Percentiles rank a stretch among this genome's conserved stretches.
These are phyloP conservation scores for Grosmannia penicillata DNA, from an alignment of 2,329 filamentous ascomycete genomes.

Conservation along the genomic window DNA sequence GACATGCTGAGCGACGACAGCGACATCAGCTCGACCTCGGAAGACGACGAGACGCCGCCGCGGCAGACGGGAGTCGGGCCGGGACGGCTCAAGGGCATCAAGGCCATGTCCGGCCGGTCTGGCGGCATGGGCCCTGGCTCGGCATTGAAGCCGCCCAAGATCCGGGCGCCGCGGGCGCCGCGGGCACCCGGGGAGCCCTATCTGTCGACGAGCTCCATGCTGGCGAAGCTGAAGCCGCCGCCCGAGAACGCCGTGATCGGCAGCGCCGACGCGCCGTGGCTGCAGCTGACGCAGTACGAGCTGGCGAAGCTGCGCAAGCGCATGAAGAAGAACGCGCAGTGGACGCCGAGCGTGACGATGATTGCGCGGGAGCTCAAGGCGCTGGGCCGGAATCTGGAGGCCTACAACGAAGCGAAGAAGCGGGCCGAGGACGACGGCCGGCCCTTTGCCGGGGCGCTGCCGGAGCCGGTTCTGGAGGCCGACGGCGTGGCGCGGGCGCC, in stretches of 20 bases:
- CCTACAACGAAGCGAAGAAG: constrained; percentile 45
- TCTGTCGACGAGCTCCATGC: constrained; percentile 23
- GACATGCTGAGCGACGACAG: constrained; percentile 39
- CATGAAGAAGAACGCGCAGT: constrained; percentile 86
- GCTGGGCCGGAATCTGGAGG: constrained; percentile 51
- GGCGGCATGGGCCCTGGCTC: background rate
- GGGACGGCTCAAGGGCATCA: constrained; percentile 29
- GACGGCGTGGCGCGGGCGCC: constrained; percentile 38
- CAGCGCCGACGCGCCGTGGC: constrained; percentile 47
- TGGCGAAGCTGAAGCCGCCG: constrained; percentile 36
- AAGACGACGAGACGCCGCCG: constrained; percentile 22
- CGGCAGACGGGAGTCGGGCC: constrained; percentile 16
- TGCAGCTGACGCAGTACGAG: constrained; percentile 50
- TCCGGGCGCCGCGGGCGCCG: constrained; percentile 17
- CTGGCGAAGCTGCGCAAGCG: constrained; percentile 59
- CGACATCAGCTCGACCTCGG: constrained; percentile 18
- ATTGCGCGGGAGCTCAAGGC: constrained; percentile 62
- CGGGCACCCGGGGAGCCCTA: constrained; percentile 11
- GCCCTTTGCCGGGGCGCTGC: constrained; percentile 36
- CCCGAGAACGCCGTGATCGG: constrained; percentile 44
- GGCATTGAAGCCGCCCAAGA: constrained; percentile 28
- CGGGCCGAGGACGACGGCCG: constrained; percentile 51
- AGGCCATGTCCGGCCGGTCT: constrained; percentile 8
- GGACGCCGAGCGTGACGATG: constrained; percentile 77
- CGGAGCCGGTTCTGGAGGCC: constrained; percentile 27